A percentile compares a stretch with the other conserved stretches of the same genome.
phyloP scores from a whole-genome alignment of 2,329 filamentous ascomycete genomes.

The Exophiala calicioides region DNA sequence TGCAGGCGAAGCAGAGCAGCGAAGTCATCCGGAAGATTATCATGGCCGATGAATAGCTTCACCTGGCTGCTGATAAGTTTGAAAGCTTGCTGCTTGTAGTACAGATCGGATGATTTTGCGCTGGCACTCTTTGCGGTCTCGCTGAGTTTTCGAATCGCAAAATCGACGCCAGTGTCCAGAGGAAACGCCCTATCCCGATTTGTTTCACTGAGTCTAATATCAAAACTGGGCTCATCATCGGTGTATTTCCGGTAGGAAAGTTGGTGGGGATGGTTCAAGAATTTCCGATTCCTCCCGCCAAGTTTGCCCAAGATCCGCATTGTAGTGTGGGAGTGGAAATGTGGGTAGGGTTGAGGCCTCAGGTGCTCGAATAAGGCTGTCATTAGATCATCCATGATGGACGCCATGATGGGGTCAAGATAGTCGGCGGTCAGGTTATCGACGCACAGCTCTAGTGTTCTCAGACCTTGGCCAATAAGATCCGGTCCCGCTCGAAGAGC shows the following conservation, averaged over 20 bases:
- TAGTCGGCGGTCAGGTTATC: conserved; percentile 98
- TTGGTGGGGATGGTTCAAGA: conserved; percentile 85
- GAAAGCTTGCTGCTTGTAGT: conserved; percentile 92
- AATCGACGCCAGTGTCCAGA: conserved; percentile 79
- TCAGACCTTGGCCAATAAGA: conserved; percentile 87
- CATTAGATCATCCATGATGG: conserved; percentile 98
- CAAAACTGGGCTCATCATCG: conserved; percentile 84
- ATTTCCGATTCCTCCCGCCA: conserved; percentile 91
- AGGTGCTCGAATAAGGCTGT: conserved; percentile 95
- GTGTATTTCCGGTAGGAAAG: conserved; percentile 81
- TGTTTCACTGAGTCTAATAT: conserved; percentile 84
- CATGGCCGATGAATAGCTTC: conserved; percentile 85
- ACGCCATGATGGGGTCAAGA: conserved; percentile 97
- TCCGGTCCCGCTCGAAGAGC: conserved; percentile 89
- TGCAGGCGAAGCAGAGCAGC: conserved; percentile 81
- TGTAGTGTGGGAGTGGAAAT: conserved; percentile 96
- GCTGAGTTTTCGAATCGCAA: conserved; percentile 83
- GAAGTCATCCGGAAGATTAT: conserved; percentile 86
- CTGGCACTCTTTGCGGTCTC: conserved; percentile 70
- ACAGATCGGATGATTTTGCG: conserved; percentile 67
- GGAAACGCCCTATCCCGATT: conserved; percentile 88
- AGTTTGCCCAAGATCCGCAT: conserved; percentile 97
- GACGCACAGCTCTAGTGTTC: conserved; percentile 93
- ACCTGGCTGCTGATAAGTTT: conserved; percentile 84
- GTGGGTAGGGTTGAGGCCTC: conserved; percentile 88